Base-by-base conservation (phyloP, 768 basidiomycete species). In the Udeniomyces megalosporus region DNA sequence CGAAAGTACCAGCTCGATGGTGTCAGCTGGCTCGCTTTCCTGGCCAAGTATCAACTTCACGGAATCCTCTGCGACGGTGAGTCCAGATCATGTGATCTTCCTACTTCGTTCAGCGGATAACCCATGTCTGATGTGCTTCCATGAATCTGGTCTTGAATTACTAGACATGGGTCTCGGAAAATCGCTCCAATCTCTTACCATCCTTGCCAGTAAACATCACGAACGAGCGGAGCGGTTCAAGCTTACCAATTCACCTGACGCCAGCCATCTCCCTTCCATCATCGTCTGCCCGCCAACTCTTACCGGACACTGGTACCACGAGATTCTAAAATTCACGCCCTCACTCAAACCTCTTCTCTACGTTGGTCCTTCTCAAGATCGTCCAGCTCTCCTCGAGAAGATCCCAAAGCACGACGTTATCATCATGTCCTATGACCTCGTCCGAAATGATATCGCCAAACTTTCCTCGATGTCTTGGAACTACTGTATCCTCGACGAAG, bases 131-230 rank as follows among this genome's bases (percentile, higher is more conserved):
- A 50, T 11, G n/a, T 50, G 48, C n/a, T 50, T 29, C n/a, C n/a
- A n/a, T n/a, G n/a, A n/a, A n/a, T n/a, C 26, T 50, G n/a, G n/a
- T n/a, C n/a, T n/a, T n/a, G n/a, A 2, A 1, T 8, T 15, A 28
- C 8, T 68, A 97, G 93, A 99, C 71, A 99, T 97, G 93, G 95
- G 95, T 61, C 82, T 99, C 8, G 95, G 95, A 8, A 99, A 99
- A 77, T 96, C 92, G 1, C 76, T 97, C 17, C 95, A 99, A 73
- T 91, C 93, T 0, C 97, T 99, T 69, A 93, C 91, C 69, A 97
- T 99, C 67, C 77, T 99, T 32, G 86, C 90, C 1, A 84, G 90
- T 76, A 97, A 92, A 74, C 89, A 93, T 69, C 79, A 83, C 69
- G 95, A 99, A 72, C 82, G 93, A 32, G 78, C 81, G 20, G 78